Evolutionary conservation across 306 rosid genomes (phyloP), one percentile per base, ranked within the genome.

Genomic region (Sphenostylis stenocarpa): DNA sequence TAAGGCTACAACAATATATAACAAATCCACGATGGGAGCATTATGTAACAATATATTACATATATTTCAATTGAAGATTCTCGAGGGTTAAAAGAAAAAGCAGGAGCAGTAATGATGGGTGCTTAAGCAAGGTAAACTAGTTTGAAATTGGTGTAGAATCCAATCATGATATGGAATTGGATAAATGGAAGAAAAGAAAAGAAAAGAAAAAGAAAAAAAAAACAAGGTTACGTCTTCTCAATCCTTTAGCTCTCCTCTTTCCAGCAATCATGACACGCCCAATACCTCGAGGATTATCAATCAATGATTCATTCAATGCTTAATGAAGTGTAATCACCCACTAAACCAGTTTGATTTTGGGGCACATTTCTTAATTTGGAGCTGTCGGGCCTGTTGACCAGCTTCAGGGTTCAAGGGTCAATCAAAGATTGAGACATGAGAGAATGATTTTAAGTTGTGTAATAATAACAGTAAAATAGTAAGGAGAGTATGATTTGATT

Each of bases 141-240:
- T n/a, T n/a, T 47, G 44, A 15, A 41, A 20, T 39, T 61, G 77
- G 77, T 76, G 73, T 68, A 34, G 10, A 44, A 44, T 67, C 49
- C 61, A 67, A 67, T 77, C 61, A 77, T 77, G 58, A 67, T 49
- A n/a, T 26, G 47, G 20, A 60, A 36, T 51, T 6, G 29, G 61
- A 44, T 16, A 9, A 9, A 17, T 62, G 53, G 9, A 8, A 16
- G 60, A 57, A 63, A 36, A 45, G 24, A 28, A 15, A 67, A 13
- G n/a, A n/a, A n/a, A n/a, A n/a, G n/a, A n/a, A n/a, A n/a, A n/a
- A n/a, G n/a, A n/a, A n/a, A n/a, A 43, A 17, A 67, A 58, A 15
- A 4, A 38, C 31, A 68, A 47, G 3, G 76, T 26, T 39, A 20
- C 52, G 74, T 69, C 85, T 70, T 70, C 74, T 81, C 74, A 76